Base-by-base conservation (phyloP, 352 stramenopile genomes). In the Pythium rishiriense region DNA sequence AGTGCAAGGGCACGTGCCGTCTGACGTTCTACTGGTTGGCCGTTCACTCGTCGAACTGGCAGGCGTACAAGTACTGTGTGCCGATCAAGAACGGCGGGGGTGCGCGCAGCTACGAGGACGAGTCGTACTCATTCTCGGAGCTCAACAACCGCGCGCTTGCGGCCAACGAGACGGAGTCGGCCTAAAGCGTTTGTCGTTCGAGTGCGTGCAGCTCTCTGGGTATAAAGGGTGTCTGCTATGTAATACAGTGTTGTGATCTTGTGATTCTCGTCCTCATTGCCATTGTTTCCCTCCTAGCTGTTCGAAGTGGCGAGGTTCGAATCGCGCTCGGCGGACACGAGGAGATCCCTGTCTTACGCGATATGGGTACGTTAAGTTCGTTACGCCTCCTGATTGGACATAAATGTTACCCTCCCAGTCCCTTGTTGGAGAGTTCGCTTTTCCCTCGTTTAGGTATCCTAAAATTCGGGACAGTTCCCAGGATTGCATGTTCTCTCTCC, bases 21-120 rank as follows among this genome's bases (percentile, higher is more conserved):
- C 61, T 89, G 46, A 74, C 33, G n/a, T 84, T 87, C 61, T 62
- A 74, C 55, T 74, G 68, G 68, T 51, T 74, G 43, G 68, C 68
- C 4, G 28, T 74, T 5, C 68, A 74, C 55, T 64, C 69, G 39
- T 24, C 43, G 7, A 58, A 70, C 31, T 74, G 68, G 68, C 68
- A 74, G 59, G 57, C 68, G 37, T 74, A 74, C 68, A 74, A 71
- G 64, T 56, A 71, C 25, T 71, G 64, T 43, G 64, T 63, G 57
- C 49, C 51, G 35, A 71, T 71, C 52, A 64, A 71, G 57, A 59
- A 63, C 52, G 57, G 57, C 47, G 43, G 43, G 14, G 56, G 43
- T 15, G 54, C 50, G 28, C 50, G 53, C 43, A 66, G 51, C 51
- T 42, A 48, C 22, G 49, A 58, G 17, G 49, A 62, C 22, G 47